These are phyloP conservation scores for Papiliotrema laurentii DNA, from an alignment of 1,284 basidiomycete genomes.

Conservation along the genomic window DNA sequence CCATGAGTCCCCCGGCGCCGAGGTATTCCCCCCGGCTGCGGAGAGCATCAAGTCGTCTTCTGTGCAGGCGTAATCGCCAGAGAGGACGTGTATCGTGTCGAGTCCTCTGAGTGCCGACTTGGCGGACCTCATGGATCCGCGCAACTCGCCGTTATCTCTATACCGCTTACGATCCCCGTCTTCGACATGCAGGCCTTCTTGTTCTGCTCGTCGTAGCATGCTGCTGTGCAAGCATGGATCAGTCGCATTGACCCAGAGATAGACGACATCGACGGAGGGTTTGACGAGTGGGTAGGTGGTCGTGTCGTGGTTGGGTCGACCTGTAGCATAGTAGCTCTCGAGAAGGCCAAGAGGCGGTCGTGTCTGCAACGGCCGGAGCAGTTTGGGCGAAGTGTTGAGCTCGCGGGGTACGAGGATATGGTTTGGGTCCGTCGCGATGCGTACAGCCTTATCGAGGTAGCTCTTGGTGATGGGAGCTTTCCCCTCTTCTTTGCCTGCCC, in stretches of 20 bases:
- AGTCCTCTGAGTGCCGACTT: conserved; percentile 16
- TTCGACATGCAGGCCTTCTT: conserved; percentile 17
- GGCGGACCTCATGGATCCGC: conserved; percentile 33
- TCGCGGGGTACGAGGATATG: conserved; percentile 16
- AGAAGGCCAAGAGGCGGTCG: conserved; percentile 14
- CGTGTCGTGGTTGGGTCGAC: conserved; percentile 4
- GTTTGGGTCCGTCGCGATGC: background rate
- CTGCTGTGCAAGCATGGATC: conserved; percentile 24
- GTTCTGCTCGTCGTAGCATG: conserved; percentile 13
- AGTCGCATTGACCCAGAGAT: conserved; percentile 38
- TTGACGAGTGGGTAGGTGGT: background rate
- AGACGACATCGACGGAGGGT: conserved; percentile 30
- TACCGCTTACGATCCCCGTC: conserved; percentile 23
- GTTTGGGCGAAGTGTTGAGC: background rate
- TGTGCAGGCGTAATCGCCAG: conserved; percentile 25
- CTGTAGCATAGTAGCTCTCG: conserved; percentile 15
- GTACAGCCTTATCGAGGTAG: background rate
- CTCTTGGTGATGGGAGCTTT: background rate
- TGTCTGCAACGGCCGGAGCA: conserved; percentile 12
- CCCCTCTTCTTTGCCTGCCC: background rate
- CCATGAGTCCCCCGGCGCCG: conserved; percentile 14
- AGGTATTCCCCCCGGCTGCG: conserved; percentile 1
- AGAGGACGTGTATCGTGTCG: conserved; percentile 32
- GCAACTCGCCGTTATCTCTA: conserved; percentile 42
- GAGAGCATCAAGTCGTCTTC: conserved; percentile 2